A percentile compares a stretch with the other conserved stretches of the same genome.
Evolutionary conservation across 75 land plant genomes (phyloP).

Genomic region (Pinus taeda): DNA sequence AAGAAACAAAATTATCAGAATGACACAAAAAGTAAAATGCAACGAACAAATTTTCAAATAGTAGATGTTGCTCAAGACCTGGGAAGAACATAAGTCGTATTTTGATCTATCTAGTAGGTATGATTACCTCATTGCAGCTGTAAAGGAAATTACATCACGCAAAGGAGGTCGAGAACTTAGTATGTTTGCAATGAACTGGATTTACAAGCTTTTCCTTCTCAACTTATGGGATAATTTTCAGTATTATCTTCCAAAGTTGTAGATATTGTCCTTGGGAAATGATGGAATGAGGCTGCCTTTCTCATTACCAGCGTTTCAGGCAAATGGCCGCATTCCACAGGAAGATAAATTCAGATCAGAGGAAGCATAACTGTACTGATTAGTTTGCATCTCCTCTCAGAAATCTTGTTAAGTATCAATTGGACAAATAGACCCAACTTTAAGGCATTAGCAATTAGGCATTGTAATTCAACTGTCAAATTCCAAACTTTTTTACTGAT

Average conservation of each 20-base stretch:
- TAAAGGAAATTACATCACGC: neutral
- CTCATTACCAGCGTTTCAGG: neutral
- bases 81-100: neutral
- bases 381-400: neutral
- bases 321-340: too few relatives aligned
- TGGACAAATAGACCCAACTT: neutral
- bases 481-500: neutral
- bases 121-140: neutral
- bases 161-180: neutral
- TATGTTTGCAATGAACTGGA: neutral
- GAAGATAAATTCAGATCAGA: too few relatives aligned
- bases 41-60: neutral
- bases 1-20: neutral
- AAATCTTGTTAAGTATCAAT: neutral
- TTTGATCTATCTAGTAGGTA: neutral
- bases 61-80: neutral
- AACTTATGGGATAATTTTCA: neutral
- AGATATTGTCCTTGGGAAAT: neutral
- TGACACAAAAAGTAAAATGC: neutral
- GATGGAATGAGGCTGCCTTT: neutral
- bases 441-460: neutral
- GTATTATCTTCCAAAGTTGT: neutral
- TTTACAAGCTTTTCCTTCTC: neutral
- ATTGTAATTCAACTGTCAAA: neutral
- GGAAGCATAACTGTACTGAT: too few relatives aligned